Evolutionary conservation across 495 filamentous ascomycete species (phyloP), one percentile per base, ranked within the genome.

Genomic region (Aspergillus panamensis): DNA sequence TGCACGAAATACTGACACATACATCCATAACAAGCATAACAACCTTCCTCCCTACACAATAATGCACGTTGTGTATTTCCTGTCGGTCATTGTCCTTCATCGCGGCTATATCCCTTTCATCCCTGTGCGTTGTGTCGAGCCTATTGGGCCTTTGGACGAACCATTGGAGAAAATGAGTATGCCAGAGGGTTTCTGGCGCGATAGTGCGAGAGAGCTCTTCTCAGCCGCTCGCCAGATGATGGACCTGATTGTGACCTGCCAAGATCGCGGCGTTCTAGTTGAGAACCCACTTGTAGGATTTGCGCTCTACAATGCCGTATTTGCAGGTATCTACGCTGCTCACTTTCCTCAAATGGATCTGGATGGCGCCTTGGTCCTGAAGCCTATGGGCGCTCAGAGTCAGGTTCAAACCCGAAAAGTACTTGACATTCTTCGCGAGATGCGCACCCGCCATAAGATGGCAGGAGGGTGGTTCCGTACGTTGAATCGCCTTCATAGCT

Each of bases 101-200:
- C 81, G 90, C 57, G 85, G 91, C 63, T 92, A 90, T 65, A 79
- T 95, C 29, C 89, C 90, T 0, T 94, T 93, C 66, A 80, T 96
- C 14, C 88, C 91, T 8, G 69, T 92, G 17, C 83, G 83, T 3
- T 90, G 86, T 71, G 67, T 73, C 20, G 82, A 81, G 59, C 89
- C 90, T 0, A 66, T 81, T 20, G 91, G 90, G 0, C 90, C 91
- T 0, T 69, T 91, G 16, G 90, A 93, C 62, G 80, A 82, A 44
- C 89, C 89, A 0, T 62, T 73, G 16, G 81, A 86, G 10, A 77
- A 83, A 62, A 74, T 63, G 62, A 75, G 66, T 21, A 71, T 60
- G 66, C 83, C 65, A 60, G 83, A 63, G 47, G 78, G 78, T 0
- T 93, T 90, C 70, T 94, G 89, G 89, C 81, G 86, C 20, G 76